Base-by-base conservation (phyloP, 768 basidiomycete genomes). In the Suillus hirtellus region DNA sequence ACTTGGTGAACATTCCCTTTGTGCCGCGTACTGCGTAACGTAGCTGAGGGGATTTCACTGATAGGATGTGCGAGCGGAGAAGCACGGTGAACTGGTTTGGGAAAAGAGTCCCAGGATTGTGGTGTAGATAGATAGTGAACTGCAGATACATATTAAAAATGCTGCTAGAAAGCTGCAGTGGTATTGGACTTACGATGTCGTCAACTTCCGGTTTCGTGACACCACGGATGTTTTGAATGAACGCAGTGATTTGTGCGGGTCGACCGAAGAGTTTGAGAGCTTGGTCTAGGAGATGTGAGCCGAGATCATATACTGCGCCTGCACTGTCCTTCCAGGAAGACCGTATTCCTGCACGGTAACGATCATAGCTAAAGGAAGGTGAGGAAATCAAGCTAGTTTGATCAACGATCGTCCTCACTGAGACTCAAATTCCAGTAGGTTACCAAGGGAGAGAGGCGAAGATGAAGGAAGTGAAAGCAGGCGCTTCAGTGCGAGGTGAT, bases 231-330 rank as follows among this genome's bases (percentile, higher is more conserved):
- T 93, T 93, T 69, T 87, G 83, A 31, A 88, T 78, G 69, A 90
- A 85, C 1, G 87, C 90, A 4, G 89, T 89, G 34, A 95, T 74
- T 62, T 75, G 84, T 38, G 80, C 71, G 0, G 94, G 93, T 56
- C 85, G 79, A 43, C 93, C 94, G 70, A 95, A 95, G 47, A 95
- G 81, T 11, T 79, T 78, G 37, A 94, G 77, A 6, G 85, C 80
- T 74, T 94, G 92, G 76, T 94, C 92, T 66, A 94, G 85, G 34
- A 93, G 80, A 73, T 95, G 92, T 9, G 89, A 77, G 5, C 90
- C 93, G 24, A 95, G 81, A 72, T 95, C 92, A 72, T 87, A 95
- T 2, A 87, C 84, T 34, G 84, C 79, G 4, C 92, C 90, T 1
- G 85, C 79, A 37, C 82, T 73, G 64, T 94, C 92, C 74, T 94